Evolutionary conservation across 2,329 filamentous ascomycete genomes (phyloP).

Genomic region (Fusarium aywerte): DNA sequence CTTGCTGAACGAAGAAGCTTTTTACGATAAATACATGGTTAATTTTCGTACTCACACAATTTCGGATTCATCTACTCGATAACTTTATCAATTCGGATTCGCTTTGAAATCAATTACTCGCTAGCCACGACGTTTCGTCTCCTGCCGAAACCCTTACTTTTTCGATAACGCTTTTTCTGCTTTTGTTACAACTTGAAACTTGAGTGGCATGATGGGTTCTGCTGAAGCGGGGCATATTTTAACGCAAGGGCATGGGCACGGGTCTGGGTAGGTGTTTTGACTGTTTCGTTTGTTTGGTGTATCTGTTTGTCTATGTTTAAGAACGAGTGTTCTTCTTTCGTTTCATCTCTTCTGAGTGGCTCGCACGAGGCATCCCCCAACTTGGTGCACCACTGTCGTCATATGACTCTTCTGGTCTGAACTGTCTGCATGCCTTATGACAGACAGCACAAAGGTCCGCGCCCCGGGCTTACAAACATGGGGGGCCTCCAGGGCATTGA

Average conservation of each 20-base stretch:
- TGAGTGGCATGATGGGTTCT: slow-evolving; percentile 42
- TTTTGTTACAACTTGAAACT: slow-evolving; percentile 33
- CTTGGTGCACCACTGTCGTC: slow-evolving; percentile 3
- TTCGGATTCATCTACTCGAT: not conserved
- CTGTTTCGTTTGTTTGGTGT: slow-evolving; percentile 29
- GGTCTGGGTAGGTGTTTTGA: slow-evolving; percentile 8
- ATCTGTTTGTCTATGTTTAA: not conserved
- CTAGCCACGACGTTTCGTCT: slow-evolving; percentile 11
- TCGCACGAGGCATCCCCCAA: not conserved
- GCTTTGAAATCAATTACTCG: not conserved
- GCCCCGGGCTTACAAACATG: slow-evolving; percentile 19
- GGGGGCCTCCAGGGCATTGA: slow-evolving; percentile 25
- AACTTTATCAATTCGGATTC: not conserved
- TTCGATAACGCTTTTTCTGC: not conserved
- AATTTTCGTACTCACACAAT: not conserved
- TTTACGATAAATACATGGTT: not conserved
- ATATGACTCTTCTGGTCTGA: slow-evolving; percentile 24
- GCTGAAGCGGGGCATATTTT: slow-evolving; percentile 37
- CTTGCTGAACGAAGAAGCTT: not conserved
- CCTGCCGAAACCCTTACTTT: not conserved
- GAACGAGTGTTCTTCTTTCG: slow-evolving; percentile 6
- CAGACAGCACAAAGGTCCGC: not conserved
- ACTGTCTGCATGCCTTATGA: not conserved
- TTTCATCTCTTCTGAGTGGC: not conserved
- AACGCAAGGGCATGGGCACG: slow-evolving; percentile 33